Conservation (phyloP, 176 grass and related monocot species). For the Carex cristatella region DNA sequence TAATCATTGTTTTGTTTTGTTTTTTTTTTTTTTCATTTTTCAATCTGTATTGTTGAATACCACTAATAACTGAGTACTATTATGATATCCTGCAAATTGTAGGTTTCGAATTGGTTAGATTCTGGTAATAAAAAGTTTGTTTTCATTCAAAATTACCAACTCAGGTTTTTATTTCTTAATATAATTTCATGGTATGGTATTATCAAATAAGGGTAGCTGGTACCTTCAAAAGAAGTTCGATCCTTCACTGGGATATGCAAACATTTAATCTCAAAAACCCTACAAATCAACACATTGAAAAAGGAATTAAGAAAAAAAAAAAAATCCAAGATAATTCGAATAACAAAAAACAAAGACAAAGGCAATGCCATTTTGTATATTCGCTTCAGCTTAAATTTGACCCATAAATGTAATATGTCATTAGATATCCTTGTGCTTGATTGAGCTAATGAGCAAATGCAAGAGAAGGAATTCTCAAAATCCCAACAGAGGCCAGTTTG, state of each 20-base stretch:
- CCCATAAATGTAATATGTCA: background rate
- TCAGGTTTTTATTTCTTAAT: background rate
- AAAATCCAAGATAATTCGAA: background rate
- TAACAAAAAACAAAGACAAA: background rate
- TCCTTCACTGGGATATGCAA: conserved; percentile 89
- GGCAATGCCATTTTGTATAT: background rate
- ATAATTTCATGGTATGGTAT: background rate
- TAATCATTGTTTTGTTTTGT: background rate
- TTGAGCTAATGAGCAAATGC: background rate
- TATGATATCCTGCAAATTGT: background rate
- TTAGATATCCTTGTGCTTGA: background rate
- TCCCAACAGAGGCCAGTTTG: background rate
- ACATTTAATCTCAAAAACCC: conserved; percentile 78
- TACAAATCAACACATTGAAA: conserved; percentile 29
- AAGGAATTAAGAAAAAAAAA: conserved; percentile 3
- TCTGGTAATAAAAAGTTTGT: background rate
- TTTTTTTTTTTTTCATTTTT: background rate
- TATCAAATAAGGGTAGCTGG: background rate
- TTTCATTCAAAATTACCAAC: background rate
- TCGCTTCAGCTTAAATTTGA: background rate
- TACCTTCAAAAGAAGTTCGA: conserved; percentile 90
- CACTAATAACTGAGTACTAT: background rate
- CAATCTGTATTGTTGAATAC: background rate
- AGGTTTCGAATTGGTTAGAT: background rate
- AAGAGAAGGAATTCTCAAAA: background rate